These are phyloP conservation scores for Crithidia sp. DNA, from an alignment of 208 protist species.

Conservation along the genomic window DNA sequence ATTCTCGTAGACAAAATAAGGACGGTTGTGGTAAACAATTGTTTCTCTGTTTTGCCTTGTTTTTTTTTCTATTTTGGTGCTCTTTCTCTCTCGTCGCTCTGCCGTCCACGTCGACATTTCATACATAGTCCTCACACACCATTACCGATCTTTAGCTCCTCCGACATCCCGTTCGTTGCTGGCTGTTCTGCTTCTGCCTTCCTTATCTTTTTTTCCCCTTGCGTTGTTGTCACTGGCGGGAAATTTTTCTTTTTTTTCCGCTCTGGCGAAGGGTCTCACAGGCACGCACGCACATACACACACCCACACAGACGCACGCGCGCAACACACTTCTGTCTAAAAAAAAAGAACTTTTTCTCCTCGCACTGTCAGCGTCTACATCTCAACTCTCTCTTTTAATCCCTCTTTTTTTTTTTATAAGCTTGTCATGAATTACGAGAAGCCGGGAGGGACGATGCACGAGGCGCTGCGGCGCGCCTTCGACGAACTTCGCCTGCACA, in stretches of 20 bases:
- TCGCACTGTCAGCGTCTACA: too few relatives aligned
- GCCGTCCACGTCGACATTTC: too few relatives aligned
- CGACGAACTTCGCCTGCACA: constrained; percentile 64
- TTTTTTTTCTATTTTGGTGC: constrained; percentile 5
- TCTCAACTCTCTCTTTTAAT: too few relatives aligned
- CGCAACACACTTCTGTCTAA: neutral
- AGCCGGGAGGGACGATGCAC: constrained; percentile 67
- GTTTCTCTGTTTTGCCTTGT: neutral
- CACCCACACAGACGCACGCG: too few relatives aligned
- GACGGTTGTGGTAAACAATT: neutral
- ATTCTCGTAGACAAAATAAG: neutral
- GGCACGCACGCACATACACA: too few relatives aligned
- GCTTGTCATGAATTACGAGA: constrained; percentile 51
- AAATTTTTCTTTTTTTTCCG: too few relatives aligned
- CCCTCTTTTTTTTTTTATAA: neutral
- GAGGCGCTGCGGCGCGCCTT: constrained; percentile 68
- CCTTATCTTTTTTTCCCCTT: neutral
- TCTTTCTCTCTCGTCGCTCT: neutral
- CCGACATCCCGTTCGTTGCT: neutral
- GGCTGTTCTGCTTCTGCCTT: neutral
- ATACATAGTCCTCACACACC: too few relatives aligned
- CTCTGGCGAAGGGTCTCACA: neutral
- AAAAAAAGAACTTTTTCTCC: neutral
- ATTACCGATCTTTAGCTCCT: too few relatives aligned
- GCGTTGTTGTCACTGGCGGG: too few relatives aligned